Evolutionary conservation across 192 early-diverging fungal genomes (phyloP).

Genomic region (Coemansia sp.): DNA sequence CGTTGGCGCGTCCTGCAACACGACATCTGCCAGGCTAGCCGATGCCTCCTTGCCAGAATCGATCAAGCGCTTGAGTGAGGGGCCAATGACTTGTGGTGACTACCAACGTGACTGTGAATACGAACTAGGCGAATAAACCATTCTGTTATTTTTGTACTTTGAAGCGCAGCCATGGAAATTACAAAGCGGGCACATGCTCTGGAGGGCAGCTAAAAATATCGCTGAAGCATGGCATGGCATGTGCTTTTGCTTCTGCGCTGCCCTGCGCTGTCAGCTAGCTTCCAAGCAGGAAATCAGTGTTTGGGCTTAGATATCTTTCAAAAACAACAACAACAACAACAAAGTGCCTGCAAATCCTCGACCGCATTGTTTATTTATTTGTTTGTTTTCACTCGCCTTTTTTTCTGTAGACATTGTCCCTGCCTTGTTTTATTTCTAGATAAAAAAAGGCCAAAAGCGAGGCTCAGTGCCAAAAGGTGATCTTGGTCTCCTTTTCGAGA

Average conservation of each 20-base stretch:
- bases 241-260: no score
- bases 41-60: no score
- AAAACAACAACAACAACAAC: slow-evolving; percentile 2
- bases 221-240: no score
- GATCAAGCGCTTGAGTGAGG: no score
- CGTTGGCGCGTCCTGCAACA: no score
- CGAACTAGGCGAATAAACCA: background rate
- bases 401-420: background rate
- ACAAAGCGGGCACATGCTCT: background rate
- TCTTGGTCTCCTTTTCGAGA: background rate
- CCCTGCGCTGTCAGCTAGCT: no score
- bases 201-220: no score
- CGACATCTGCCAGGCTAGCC: no score
- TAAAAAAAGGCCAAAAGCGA: background rate
- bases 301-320: no score
- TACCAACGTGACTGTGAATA: background rate
- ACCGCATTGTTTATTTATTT: slow-evolving; percentile 2
- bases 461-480: background rate
- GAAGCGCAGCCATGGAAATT: background rate
- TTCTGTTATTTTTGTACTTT: background rate
- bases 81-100: background rate
- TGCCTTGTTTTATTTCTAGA: background rate
- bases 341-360: background rate
- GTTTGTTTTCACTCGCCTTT: no score
- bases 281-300: no score